These are phyloP conservation scores for Fusarium guadeloupense DNA, from an alignment of 2,329 filamentous ascomycete genomes.

Conservation along the genomic window DNA sequence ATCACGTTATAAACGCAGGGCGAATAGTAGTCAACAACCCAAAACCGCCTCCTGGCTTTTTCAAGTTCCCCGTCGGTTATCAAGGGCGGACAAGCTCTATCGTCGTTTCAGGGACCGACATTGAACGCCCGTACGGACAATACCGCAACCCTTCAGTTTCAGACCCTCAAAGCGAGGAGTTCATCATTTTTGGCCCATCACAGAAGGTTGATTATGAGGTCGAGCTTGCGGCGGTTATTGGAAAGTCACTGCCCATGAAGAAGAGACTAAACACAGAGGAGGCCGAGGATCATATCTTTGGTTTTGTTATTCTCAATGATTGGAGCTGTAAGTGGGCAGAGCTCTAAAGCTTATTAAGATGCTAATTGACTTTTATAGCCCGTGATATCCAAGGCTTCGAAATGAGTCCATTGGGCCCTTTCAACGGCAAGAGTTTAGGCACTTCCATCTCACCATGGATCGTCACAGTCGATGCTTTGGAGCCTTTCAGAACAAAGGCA, in stretches of 20 bases:
- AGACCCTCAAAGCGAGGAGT: neutral
- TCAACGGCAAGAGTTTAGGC: constrained; percentile 69
- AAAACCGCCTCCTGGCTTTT: constrained; percentile 56
- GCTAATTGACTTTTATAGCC: constrained; percentile 46
- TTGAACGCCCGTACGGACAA: constrained; percentile 59
- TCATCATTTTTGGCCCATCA: constrained; percentile 43
- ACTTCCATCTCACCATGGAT: constrained; percentile 71
- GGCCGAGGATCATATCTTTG: constrained; percentile 69
- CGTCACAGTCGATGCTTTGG: constrained; percentile 67
- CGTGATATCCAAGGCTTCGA: constrained; percentile 70
- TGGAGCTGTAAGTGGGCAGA: constrained; percentile 59
- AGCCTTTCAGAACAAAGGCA: constrained; percentile 58
- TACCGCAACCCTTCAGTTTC: constrained; percentile 42
- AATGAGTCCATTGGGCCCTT: constrained; percentile 68
- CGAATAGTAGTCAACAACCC: constrained; percentile 51
- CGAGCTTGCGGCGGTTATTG: constrained; percentile 57
- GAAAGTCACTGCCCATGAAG: constrained; percentile 51
- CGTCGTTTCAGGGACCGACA: constrained; percentile 57
- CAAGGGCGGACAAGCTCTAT: constrained; percentile 64
- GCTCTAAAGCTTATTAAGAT: fast-evolving
- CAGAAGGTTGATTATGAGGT: constrained; percentile 54
- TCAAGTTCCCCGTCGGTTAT: constrained; percentile 62
- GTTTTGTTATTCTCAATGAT: constrained; percentile 69
- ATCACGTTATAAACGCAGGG: constrained; percentile 62
- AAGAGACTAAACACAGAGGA: constrained; percentile 53